Conservation (phyloP, 257 asterid species). For the Capsicum chinense region DNA sequence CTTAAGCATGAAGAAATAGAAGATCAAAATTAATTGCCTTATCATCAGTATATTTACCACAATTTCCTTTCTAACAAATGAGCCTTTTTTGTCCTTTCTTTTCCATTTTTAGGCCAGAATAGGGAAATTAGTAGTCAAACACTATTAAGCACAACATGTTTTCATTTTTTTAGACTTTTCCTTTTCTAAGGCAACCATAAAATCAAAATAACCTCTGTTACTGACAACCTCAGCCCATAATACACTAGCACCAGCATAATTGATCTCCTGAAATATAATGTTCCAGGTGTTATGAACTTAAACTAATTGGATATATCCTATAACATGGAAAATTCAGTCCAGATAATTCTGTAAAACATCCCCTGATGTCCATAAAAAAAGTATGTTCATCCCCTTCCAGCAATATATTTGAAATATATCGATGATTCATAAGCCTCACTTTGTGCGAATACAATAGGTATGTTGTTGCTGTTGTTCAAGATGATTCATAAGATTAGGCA, state of each 20-base stretch:
- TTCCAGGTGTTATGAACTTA: conserved; percentile 6
- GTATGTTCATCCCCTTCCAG: not conserved
- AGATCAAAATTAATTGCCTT: not conserved
- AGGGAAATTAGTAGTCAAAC: not conserved
- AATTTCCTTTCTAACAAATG: no score
- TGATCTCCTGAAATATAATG: conserved; percentile 70
- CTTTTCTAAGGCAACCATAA: conserved; percentile 25
- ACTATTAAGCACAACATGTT: not conserved
- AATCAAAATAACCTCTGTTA: conserved; percentile 75
- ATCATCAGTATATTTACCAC: not conserved
- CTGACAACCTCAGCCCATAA: conserved; percentile 96
- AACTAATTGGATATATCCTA: not conserved
- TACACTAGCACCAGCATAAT: conserved; percentile 99
- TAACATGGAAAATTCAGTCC: not conserved
- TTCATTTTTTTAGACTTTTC: not conserved
- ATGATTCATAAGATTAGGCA: conserved; percentile 13
- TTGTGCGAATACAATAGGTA: no score
- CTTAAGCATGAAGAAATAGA: not conserved
- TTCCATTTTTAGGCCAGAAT: not conserved
- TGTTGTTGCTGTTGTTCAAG: no score
- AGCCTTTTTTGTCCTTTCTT: not conserved
- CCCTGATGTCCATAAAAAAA: no score
- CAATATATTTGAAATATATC: not conserved
- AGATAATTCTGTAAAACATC: not conserved
- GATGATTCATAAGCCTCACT: not conserved